phyloP scores from a whole-genome alignment of 257 asterid genomes.

The Ehretia macrophylla region DNA sequence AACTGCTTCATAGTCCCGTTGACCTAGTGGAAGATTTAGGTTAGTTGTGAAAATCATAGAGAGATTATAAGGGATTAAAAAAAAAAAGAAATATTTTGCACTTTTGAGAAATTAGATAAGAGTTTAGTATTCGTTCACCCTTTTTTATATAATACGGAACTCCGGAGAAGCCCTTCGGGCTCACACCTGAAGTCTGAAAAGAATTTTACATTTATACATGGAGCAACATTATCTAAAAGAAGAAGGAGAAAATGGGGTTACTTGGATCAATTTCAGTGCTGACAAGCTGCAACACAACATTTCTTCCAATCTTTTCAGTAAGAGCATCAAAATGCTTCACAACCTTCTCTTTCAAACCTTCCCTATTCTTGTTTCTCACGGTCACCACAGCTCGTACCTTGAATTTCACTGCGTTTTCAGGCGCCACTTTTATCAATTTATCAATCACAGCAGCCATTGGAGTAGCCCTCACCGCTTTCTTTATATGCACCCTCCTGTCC shows the following conservation, averaged over 20 bases:
- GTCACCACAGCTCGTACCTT: conserved; percentile 85
- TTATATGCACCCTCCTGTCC: conserved; percentile 24
- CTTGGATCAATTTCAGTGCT: conserved; percentile 84
- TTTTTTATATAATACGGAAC: too few species aligned
- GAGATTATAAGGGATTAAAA: too few species aligned
- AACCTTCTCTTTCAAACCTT: conserved; percentile 63
- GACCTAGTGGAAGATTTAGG: too few species aligned
- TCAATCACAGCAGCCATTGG: conserved; percentile 74
- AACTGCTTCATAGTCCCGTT: too few species aligned
- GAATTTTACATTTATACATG: too few species aligned
- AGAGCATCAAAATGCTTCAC: conserved; percentile 74
- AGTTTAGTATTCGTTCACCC: too few species aligned
- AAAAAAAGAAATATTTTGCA: too few species aligned
- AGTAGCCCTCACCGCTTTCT: conserved; percentile 14
- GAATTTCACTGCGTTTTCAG: conserved; percentile 63
- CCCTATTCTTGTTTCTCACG: conserved; percentile 71
- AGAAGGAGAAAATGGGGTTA: conserved; percentile 11
- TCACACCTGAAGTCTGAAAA: too few species aligned
- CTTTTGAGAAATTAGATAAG: too few species aligned
- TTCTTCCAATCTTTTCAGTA: conserved; percentile 75
- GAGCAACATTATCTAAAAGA: too few species aligned
- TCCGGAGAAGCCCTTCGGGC: too few species aligned
- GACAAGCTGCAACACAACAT: conserved; percentile 65
- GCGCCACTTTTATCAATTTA: conserved; percentile 55
- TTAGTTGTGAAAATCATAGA: too few species aligned